Percentiles rank a stretch among this genome's conserved stretches.
Conservation (phyloP, 2,329 filamentous ascomycete genomes). For the Torrubiella hemipterigena region DNA sequence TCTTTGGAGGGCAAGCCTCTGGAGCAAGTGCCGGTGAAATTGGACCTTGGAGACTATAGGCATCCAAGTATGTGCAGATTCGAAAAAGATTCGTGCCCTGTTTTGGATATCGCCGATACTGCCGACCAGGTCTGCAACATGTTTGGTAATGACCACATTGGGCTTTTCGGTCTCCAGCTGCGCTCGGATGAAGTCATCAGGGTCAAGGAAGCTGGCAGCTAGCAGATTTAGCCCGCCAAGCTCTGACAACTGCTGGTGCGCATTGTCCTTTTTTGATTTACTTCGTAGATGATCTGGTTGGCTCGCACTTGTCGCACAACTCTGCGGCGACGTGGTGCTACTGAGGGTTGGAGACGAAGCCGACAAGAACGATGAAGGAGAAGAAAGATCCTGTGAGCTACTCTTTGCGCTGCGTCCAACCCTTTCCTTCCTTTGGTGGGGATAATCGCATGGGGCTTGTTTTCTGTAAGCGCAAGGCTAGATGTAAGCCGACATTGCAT, state of each 20-base stretch:
- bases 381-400: background rate
- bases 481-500: background rate
- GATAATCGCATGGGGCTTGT: conserved; percentile 5
- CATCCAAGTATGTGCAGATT: background rate
- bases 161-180: conserved; percentile 3
- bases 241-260: conserved; percentile 1
- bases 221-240: conserved; percentile 1
- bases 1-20: background rate
- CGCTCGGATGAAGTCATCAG: conserved; percentile 5
- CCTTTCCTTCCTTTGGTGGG: conserved; percentile 5
- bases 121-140: background rate
- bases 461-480: conserved; percentile 2
- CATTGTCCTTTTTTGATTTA: no score
- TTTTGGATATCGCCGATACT: background rate
- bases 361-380: background rate
- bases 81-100: background rate
- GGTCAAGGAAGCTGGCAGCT: conserved; percentile 5
- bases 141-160: conserved; percentile 1
- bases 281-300: no score
- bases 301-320: no score
- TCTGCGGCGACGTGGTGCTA: no score
- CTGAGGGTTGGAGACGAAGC: no score
- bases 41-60: background rate
- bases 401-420: background rate
- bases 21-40: background rate